Conservation (phyloP, 192 early-diverging fungal genomes). For the Rhizoclosmatium sp. region DNA sequence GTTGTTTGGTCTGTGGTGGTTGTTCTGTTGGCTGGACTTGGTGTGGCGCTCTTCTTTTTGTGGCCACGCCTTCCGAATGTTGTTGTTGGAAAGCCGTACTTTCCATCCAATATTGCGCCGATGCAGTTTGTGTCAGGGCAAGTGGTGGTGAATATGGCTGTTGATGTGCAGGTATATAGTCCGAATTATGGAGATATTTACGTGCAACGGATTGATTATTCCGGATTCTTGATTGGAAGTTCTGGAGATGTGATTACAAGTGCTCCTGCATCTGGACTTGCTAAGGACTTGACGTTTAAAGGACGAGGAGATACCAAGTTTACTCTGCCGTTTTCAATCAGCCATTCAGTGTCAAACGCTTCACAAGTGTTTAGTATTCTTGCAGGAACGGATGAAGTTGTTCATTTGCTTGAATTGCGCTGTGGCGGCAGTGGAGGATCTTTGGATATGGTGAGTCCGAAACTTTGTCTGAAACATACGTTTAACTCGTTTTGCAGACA, state of each 20-base stretch:
- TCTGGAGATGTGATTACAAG: not conserved
- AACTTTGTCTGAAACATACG: too few species aligned
- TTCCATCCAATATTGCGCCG: not conserved
- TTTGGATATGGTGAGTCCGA: too few species aligned
- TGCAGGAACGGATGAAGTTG: too few species aligned
- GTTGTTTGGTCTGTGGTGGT: slow-evolving; percentile 18
- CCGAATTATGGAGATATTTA: slow-evolving; percentile 39
- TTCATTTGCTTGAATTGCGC: too few species aligned
- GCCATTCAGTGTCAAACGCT: not conserved
- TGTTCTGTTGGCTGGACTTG: slow-evolving; percentile 31
- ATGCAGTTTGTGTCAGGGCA: slow-evolving; percentile 5
- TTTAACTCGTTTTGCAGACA: too few species aligned
- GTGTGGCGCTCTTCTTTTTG: slow-evolving; percentile 27
- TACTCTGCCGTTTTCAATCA: slow-evolving; percentile 4
- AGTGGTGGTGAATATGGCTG: slow-evolving; percentile 18
- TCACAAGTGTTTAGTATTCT: too few species aligned
- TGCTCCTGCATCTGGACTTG: slow-evolving; percentile 7
- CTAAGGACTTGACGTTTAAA: slow-evolving; percentile 10
- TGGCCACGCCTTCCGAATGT: slow-evolving; percentile 33
- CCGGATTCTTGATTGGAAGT: not conserved
- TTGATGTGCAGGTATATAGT: slow-evolving; percentile 24
- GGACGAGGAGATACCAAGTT: slow-evolving; percentile 8
- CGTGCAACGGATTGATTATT: slow-evolving; percentile 19
- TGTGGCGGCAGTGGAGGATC: too few species aligned
- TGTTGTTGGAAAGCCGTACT: slow-evolving; percentile 19